phyloP scores from a whole-genome alignment of 257 asterid genomes.

The Petunia secreta region DNA sequence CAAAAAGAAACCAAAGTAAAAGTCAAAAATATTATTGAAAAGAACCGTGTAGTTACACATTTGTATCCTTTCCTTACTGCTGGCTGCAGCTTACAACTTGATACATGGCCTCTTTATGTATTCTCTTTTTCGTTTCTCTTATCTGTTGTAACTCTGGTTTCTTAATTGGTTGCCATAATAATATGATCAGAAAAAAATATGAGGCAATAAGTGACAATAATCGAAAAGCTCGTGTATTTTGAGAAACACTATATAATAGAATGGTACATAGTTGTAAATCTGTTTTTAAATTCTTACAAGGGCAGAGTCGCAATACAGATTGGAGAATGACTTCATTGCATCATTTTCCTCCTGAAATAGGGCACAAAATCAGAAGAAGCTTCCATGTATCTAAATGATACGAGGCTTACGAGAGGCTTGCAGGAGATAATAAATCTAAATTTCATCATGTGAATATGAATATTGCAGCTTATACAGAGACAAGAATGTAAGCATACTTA shows the following conservation, averaged over 20 bases:
- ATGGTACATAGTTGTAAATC: neutral
- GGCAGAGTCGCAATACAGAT: constrained; percentile 77
- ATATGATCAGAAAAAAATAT: neutral
- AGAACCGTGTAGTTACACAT: neutral
- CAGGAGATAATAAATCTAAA: constrained; percentile 15
- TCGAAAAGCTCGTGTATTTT: neutral
- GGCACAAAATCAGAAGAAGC: constrained; percentile 17
- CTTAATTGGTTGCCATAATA: neutral
- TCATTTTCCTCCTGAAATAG: constrained; percentile 73
- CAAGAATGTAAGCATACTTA: constrained; percentile 39
- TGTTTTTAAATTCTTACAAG: constrained; percentile 43
- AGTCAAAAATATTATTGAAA: neutral
- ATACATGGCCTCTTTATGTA: neutral
- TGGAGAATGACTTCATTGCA: constrained; percentile 68
- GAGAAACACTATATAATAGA: neutral
- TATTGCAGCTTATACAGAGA: neutral
- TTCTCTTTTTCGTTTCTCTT: neutral
- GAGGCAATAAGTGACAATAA: neutral
- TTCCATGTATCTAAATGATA: neutral
- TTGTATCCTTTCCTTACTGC: constrained; percentile 3
- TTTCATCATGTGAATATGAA: neutral
- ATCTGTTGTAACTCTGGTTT: neutral
- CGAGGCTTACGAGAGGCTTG: neutral
- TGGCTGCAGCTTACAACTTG: neutral
- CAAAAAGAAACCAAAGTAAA: neutral